Conservation (phyloP, 2,329 filamentous ascomycete species). For the Colletotrichum lupini region DNA sequence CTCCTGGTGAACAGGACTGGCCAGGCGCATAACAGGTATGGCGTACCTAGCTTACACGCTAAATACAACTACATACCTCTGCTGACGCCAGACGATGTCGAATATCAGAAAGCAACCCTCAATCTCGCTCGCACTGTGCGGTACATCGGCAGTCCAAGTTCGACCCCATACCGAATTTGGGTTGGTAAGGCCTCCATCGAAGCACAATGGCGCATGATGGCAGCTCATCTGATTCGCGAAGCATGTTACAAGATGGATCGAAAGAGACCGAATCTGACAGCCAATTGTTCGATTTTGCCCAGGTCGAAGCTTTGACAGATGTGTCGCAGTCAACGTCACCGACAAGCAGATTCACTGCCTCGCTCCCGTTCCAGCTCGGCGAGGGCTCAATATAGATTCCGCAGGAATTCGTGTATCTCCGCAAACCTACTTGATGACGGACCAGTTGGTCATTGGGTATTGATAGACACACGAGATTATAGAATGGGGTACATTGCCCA, state of each 20-base stretch:
- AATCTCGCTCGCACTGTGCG: slow-evolving; percentile 12
- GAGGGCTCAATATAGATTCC: background rate
- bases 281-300: background rate
- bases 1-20: background rate
- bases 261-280: background rate
- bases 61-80: slow-evolving; percentile 11
- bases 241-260: background rate
- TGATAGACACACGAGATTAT: background rate
- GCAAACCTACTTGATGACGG: slow-evolving; percentile 18
- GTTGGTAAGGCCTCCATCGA: background rate
- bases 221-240: background rate
- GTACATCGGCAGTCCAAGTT: slow-evolving; percentile 6
- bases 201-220: slow-evolving; percentile 3
- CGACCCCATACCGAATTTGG: background rate
- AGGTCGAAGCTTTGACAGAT: background rate
- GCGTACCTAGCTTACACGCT: background rate
- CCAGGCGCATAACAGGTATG: background rate
- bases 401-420: background rate
- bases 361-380: background rate
- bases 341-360: background rate
- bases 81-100: background rate
- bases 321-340: slow-evolving; percentile 5
- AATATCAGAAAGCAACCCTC: background rate
- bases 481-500: background rate
- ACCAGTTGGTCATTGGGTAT: slow-evolving; percentile 5